Conservation (phyloP, 202 grass and related monocot genomes). For the Carex arenaria region DNA sequence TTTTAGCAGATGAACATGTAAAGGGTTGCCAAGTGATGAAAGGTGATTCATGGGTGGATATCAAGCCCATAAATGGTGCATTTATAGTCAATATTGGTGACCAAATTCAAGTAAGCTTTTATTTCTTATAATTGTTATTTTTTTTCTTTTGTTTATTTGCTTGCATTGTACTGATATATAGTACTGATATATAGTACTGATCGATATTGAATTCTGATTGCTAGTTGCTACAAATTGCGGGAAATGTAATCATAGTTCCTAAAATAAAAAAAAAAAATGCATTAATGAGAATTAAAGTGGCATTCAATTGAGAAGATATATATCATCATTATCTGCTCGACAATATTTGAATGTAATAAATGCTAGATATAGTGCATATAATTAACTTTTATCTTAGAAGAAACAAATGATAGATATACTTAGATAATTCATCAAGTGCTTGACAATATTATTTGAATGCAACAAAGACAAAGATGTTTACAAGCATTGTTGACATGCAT, state of each 20-base stretch:
- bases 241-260: neutral
- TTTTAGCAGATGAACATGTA: slow-evolving; percentile 50
- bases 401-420: neutral
- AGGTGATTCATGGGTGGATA: slow-evolving; percentile 41
- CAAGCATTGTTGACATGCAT: neutral
- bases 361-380: neutral
- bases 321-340: neutral
- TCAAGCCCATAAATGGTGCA: slow-evolving; percentile 38
- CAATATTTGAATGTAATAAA: neutral
- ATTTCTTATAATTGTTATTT: neutral
- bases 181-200: neutral
- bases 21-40: slow-evolving; percentile 54
- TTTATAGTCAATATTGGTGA: slow-evolving; percentile 60
- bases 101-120: slow-evolving; percentile 51
- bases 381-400: neutral
- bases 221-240: too few relatives aligned
- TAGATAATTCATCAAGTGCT: neutral
- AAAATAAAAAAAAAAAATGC: neutral
- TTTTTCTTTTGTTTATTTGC: neutral
- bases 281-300: neutral
- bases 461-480: neutral
- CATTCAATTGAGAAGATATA: slow-evolving; percentile 17
- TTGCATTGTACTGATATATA: neutral
- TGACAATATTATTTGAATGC: neutral
- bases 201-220: neutral